These are phyloP conservation scores for Paramecium sexaurelia DNA, from an alignment of 73 alveolate species.

Conservation along the genomic window DNA sequence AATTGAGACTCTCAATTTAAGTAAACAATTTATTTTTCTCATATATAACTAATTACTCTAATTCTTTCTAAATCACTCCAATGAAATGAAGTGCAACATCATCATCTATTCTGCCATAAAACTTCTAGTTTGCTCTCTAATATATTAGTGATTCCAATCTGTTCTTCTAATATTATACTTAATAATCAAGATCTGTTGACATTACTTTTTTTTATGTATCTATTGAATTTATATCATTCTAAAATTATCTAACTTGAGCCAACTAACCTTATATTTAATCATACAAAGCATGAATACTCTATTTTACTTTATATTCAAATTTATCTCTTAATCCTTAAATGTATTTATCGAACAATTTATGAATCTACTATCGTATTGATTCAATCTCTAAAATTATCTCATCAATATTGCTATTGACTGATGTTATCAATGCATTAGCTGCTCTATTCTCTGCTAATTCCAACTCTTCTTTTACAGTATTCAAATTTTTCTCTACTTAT, in stretches of 20 bases:
- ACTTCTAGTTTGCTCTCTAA: constrained; percentile 33
- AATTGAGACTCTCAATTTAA: neutral
- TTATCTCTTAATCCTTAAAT: constrained; percentile 28
- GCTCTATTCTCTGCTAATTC: neutral
- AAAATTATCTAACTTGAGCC: neutral
- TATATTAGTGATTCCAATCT: constrained; percentile 35
- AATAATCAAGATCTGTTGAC: constrained; percentile 25
- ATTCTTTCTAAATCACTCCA: constrained; percentile 41
- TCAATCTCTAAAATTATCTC: constrained; percentile 38
- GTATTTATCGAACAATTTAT: constrained; percentile 28
- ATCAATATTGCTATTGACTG: constrained; percentile 43
- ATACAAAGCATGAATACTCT: neutral
- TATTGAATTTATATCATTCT: neutral
- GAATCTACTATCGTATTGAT: constrained; percentile 27
- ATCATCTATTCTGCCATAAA: constrained; percentile 49
- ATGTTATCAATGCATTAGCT: neutral
- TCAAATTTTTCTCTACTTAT: neutral
- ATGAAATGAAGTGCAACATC: constrained; percentile 50
- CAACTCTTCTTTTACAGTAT: neutral
- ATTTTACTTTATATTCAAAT: constrained; percentile 10
- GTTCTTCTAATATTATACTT: constrained; percentile 18
- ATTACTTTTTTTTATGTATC: neutral
- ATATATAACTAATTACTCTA: constrained; percentile 40
- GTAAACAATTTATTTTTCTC: neutral
- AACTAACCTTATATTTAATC: neutral